phyloP scores from a whole-genome alignment of 2,329 filamentous ascomycete species.

The Cadophora gregata region DNA sequence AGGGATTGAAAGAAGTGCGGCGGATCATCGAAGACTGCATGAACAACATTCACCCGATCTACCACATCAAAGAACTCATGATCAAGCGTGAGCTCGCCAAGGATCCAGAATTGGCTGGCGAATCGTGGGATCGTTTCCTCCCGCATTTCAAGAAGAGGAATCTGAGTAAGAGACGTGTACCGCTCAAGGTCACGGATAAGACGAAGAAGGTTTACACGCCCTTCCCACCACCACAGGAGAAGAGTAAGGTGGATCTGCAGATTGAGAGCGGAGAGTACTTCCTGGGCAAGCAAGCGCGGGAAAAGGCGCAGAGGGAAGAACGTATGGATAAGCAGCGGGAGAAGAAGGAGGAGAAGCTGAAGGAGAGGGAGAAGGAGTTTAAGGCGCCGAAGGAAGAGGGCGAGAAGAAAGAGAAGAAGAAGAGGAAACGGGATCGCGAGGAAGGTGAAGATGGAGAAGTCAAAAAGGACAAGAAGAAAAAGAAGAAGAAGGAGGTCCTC shows the following conservation, averaged over 20 bases:
- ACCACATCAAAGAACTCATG: conserved; percentile 96
- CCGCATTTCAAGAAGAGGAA: conserved; percentile 97
- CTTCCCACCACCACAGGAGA: conserved; percentile 95
- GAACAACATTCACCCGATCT: conserved; percentile 87
- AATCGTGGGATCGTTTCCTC: conserved; percentile 95
- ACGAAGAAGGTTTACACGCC: conserved; percentile 93
- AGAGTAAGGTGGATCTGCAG: conserved; percentile 98
- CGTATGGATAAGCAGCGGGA: conserved; percentile 82
- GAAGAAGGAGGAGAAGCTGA: conserved; percentile 88
- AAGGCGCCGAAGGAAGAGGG: conserved; percentile 81
- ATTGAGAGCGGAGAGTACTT: conserved; percentile 99
- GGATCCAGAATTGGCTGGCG: conserved; percentile 82
- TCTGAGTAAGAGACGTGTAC: conserved; percentile 81
- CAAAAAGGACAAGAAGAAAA: conserved; percentile 38
- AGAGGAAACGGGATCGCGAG: conserved; percentile 45
- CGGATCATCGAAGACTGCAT: conserved; percentile 94
- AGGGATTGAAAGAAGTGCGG: conserved; percentile 90
- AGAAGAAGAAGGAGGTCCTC: conserved; percentile 27
- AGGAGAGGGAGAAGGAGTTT: conserved; percentile 84
- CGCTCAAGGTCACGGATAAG: conserved; percentile 90
- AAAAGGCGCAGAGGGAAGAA: conserved; percentile 79
- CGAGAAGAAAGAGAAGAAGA: conserved; percentile 60
- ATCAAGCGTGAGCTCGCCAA: conserved; percentile 92
- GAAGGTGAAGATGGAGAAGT: conserved; percentile 32
- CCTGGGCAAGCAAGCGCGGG: conserved; percentile 89